These are phyloP conservation scores for Hippophae gyantsensis DNA, from an alignment of 306 rosid genomes.

Conservation along the genomic window DNA sequence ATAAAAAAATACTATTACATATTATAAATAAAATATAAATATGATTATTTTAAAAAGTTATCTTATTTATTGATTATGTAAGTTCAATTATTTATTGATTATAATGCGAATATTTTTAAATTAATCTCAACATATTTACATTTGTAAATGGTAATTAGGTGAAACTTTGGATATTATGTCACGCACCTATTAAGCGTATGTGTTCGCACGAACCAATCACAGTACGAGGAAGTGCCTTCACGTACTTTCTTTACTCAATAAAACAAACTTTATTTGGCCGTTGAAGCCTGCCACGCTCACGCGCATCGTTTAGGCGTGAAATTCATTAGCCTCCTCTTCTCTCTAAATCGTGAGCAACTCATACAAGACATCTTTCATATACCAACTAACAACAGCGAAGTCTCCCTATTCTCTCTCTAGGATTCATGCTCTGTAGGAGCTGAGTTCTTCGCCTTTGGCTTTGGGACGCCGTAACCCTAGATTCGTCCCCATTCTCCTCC, in stretches of 20 bases:
- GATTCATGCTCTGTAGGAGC: slow-evolving; percentile 35
- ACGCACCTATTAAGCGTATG: slow-evolving; percentile 23
- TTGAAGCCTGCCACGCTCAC: not conserved
- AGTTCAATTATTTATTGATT: no score
- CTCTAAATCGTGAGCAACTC: slow-evolving; percentile 39
- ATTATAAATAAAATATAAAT: no score
- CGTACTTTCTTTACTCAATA: slow-evolving; percentile 31
- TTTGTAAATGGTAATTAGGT: no score
- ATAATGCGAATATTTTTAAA: no score
- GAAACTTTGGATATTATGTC: not conserved
- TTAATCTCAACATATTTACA: no score
- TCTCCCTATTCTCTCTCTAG: slow-evolving; percentile 22
- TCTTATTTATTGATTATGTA: no score
- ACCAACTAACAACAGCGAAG: slow-evolving; percentile 41
- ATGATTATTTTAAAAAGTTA: no score
- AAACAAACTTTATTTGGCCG: slow-evolving; percentile 30
- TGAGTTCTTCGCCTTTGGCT: slow-evolving; percentile 26
- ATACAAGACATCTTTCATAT: slow-evolving; percentile 28
- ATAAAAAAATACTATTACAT: no score
- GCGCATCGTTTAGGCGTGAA: slow-evolving; percentile 30
- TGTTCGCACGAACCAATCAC: slow-evolving; percentile 20
- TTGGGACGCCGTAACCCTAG: slow-evolving; percentile 35
- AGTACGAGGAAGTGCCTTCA: slow-evolving; percentile 9
- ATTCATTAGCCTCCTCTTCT: not conserved
- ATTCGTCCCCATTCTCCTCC: slow-evolving; percentile 33